phyloP scores from a whole-genome alignment of 768 basidiomycete genomes.

The Dictyophora rubrovolvata region DNA sequence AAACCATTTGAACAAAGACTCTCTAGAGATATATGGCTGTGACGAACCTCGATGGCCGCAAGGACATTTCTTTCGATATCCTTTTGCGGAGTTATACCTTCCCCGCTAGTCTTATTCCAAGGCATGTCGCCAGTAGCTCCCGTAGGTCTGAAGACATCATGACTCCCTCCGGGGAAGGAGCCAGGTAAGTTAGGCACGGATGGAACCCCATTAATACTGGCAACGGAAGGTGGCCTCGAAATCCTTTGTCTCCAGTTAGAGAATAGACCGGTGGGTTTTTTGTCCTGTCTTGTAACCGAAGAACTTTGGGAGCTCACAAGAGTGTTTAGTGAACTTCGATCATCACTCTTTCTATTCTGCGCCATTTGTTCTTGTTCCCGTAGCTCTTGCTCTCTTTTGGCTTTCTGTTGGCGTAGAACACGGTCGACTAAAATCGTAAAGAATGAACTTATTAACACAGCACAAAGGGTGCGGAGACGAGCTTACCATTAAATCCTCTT shows the following conservation, averaged over 20 bases:
- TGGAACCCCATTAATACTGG: background rate
- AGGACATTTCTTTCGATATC: conserved; percentile 15
- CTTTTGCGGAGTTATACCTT: conserved; percentile 3
- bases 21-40: conserved; percentile 6
- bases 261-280: background rate
- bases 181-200: background rate
- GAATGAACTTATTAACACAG: conserved; percentile 19
- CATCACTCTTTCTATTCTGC: conserved; percentile 14
- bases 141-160: background rate
- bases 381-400: conserved; percentile 44
- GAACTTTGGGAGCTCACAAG: background rate
- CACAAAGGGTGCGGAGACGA: background rate
- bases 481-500: conserved; percentile 74
- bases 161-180: background rate
- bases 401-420: conserved; percentile 76
- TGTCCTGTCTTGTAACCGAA: background rate
- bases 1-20: background rate
- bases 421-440: conserved; percentile 56
- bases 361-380: conserved; percentile 9
- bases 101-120: background rate
- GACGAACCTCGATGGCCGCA: conserved; percentile 15
- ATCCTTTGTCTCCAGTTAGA: conserved; percentile 1
- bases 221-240: background rate
- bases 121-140: background rate
- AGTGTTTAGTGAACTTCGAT: background rate